Evolutionary conservation across 768 basidiomycete species (phyloP).

Genomic region (Mrakia blollopis): DNA sequence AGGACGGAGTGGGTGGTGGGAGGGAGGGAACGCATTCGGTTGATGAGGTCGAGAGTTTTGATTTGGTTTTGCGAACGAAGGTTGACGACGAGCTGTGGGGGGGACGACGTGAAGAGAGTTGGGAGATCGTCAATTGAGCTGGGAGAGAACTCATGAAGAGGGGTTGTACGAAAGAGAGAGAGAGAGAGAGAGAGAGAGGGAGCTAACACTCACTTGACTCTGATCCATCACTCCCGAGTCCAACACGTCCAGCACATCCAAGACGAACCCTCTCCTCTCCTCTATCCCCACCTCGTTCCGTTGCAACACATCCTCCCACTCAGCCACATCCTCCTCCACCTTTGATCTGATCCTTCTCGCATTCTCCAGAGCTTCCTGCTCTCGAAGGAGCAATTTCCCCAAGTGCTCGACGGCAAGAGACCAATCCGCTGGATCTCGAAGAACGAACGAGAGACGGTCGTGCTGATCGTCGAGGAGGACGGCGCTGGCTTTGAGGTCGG

Average conservation of each 20-base stretch:
- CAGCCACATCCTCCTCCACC: constrained; percentile 25
- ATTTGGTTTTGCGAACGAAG: constrained; percentile 17
- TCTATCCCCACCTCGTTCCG: constrained; percentile 32
- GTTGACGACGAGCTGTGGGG: constrained; percentile 27
- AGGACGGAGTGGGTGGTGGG: constrained; percentile 28
- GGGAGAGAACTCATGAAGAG: neutral
- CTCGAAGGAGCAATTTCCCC: constrained; percentile 15
- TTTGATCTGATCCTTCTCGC: constrained; percentile 13
- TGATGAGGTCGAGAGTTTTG: constrained; percentile 3
- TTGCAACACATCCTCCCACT: constrained; percentile 31
- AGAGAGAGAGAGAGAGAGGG: neutral
- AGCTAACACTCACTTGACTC: constrained; percentile 17
- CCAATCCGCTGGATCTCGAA: constrained; percentile 32
- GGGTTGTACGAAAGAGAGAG: neutral
- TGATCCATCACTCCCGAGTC: constrained; percentile 18
- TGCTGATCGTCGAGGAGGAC: constrained; percentile 30
- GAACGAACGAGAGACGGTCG: constrained; percentile 24
- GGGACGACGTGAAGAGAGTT: neutral
- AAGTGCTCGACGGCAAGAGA: constrained; percentile 22
- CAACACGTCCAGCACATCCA: constrained; percentile 31
- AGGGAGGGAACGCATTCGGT: constrained; percentile 21
- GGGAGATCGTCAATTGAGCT: too few species aligned
- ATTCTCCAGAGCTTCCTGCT: constrained; percentile 31
- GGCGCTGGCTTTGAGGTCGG: constrained; percentile 23
- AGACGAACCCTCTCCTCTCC: constrained; percentile 28